A percentile compares a stretch with the other conserved stretches of the same genome.
Evolutionary conservation across 192 early-diverging fungal species (phyloP).

Genomic region (Kickxella alabastrina): DNA sequence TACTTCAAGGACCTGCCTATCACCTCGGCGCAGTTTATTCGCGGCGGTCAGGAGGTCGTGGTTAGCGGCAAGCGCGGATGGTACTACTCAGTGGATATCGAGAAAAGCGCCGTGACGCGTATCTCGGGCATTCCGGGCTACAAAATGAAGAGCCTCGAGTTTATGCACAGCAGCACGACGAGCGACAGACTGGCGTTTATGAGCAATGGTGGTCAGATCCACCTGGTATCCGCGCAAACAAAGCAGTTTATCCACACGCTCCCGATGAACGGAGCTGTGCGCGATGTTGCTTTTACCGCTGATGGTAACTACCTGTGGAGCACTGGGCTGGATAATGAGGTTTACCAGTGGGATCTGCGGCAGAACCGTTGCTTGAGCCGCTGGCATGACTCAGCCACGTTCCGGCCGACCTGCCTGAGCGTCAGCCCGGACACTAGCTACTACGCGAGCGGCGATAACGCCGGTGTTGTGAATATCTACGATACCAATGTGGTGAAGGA

Average conservation of each 20-base stretch:
- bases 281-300: constrained; percentile 68
- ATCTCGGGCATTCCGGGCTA: constrained; percentile 70
- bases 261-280: constrained; percentile 84
- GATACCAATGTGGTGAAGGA: constrained; percentile 29
- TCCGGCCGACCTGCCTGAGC: constrained; percentile 68
- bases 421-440: constrained; percentile 71
- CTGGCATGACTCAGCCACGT: constrained; percentile 79
- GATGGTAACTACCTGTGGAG: constrained; percentile 78
- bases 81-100: constrained; percentile 85
- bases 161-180: constrained; percentile 64
- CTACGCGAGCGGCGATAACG: constrained; percentile 76
- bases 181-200: constrained; percentile 75
- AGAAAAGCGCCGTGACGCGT: constrained; percentile 66
- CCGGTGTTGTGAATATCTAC: constrained; percentile 93
- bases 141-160: constrained; percentile 70
- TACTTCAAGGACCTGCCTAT: constrained; percentile 87
- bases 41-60: constrained; percentile 70
- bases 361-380: constrained; percentile 68
- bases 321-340: constrained; percentile 75
- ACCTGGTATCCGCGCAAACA: constrained; percentile 69
- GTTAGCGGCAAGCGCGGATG: constrained; percentile 72
- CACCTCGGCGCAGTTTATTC: constrained; percentile 68
- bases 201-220: constrained; percentile 77
- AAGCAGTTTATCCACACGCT: constrained; percentile 87
- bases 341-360: constrained; percentile 87